A percentile compares a stretch with the other conserved stretches of the same genome.
These are phyloP conservation scores for Wickerhamomyces sp. DNA, from an alignment of 1,139 yeast genomes.

Conservation along the genomic window DNA sequence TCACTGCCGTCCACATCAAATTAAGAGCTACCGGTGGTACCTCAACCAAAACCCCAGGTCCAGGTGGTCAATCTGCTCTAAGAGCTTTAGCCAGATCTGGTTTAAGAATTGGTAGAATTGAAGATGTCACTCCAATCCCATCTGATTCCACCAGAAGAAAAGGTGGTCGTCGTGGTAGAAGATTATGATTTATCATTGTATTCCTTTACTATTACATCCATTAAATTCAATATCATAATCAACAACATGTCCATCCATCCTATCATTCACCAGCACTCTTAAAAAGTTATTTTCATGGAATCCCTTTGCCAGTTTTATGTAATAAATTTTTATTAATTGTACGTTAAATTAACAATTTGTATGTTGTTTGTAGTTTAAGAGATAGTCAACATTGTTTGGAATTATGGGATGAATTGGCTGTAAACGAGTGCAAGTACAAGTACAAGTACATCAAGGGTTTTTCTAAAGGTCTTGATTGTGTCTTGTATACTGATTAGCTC, in stretches of 20 bases:
- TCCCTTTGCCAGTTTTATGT: conserved; percentile 19
- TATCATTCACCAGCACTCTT: conserved; percentile 2
- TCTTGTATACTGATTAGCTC: too few relatives aligned
- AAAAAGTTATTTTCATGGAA: conserved; percentile 12
- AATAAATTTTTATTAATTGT: conserved; percentile 24
- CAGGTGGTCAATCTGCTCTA: conserved; percentile 99
- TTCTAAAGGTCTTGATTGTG: too few relatives aligned
- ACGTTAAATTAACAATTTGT: conserved; percentile 18
- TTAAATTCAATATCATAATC: conserved; percentile 1
- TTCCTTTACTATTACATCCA: conserved; percentile 3
- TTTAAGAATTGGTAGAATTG: conserved; percentile 99
- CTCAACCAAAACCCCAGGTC: conserved; percentile 99
- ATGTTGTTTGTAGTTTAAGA: not conserved
- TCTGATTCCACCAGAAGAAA: conserved; percentile 99
- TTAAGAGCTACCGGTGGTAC: conserved; percentile 99
- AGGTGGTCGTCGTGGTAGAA: conserved; percentile 99
- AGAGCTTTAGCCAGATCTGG: conserved; percentile 99
- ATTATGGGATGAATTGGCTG: too few relatives aligned
- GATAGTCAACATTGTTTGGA: not conserved
- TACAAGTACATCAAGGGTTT: too few relatives aligned
- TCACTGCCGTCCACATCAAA: conserved; percentile 99
- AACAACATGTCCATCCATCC: conserved; percentile 1
- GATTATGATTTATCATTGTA: conserved; percentile 59
- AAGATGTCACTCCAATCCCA: conserved; percentile 99
- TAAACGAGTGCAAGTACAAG: too few relatives aligned